These are phyloP conservation scores for Carex parvula DNA, from an alignment of 176 grass and related monocot species.

Conservation along the genomic window DNA sequence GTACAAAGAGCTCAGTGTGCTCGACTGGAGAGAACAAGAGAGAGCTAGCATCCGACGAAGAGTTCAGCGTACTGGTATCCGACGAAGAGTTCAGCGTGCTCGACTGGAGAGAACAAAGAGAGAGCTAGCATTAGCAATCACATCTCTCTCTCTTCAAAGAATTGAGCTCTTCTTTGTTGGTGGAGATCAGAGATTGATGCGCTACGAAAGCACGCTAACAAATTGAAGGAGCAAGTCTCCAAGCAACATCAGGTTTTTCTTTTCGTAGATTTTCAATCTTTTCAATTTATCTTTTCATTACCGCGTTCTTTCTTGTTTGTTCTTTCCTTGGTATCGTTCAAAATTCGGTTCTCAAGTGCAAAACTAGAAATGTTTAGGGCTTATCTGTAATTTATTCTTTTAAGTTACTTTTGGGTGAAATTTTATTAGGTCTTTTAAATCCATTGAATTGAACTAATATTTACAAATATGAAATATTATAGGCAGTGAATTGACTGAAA, in stretches of 20 bases:
- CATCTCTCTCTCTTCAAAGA: neutral
- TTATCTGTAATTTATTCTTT: neutral
- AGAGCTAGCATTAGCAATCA: neutral
- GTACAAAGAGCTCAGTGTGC: too few species aligned
- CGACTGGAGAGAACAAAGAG: neutral
- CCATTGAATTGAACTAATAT: neutral
- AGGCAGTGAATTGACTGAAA: too few species aligned
- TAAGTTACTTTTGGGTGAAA: neutral
- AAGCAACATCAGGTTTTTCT: conserved; percentile 80
- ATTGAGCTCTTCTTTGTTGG: neutral
- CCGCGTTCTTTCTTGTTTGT: neutral
- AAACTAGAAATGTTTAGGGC: neutral
- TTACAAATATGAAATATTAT: too few species aligned
- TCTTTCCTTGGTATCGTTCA: too few species aligned
- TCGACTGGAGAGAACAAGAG: too few species aligned
- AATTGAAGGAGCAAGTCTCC: conserved; percentile 90
- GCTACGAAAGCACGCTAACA: conserved; percentile 90
- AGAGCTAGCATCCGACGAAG: too few species aligned
- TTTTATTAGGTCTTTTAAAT: neutral
- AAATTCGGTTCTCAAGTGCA: neutral
- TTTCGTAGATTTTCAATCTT: neutral
- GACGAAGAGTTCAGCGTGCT: conserved; percentile 12
- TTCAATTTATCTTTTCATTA: neutral
- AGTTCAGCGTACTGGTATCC: neutral
- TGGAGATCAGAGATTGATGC: conserved; percentile 47